phyloP scores from a whole-genome alignment of 1,284 basidiomycete species.

The Xerocomus amazonicus region DNA sequence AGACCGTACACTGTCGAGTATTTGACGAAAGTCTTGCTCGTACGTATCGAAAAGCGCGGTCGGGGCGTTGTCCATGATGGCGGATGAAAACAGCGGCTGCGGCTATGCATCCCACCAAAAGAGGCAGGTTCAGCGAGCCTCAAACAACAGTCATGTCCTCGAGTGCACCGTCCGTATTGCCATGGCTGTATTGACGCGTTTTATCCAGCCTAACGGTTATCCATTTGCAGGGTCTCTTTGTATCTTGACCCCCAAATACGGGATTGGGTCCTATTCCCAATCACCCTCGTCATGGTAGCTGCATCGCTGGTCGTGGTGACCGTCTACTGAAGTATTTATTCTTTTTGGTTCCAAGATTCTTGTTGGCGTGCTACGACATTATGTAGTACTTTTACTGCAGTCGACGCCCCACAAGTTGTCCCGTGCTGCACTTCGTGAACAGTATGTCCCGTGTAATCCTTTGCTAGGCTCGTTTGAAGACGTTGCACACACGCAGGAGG shows the following conservation, averaged over 20 bases:
- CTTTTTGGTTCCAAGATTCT: slow-evolving; percentile 61
- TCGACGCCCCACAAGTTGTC: slow-evolving; percentile 80
- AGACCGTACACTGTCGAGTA: slow-evolving; percentile 61
- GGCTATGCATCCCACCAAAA: slow-evolving; percentile 25
- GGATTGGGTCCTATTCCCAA: slow-evolving; percentile 94
- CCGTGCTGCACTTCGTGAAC: slow-evolving; percentile 83
- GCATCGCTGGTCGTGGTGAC: neutral
- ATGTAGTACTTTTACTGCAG: slow-evolving; percentile 86
- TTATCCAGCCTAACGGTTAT: slow-evolving; percentile 11
- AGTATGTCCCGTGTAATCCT: slow-evolving; percentile 55
- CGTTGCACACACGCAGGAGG: slow-evolving; percentile 50
- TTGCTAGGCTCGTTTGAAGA: slow-evolving; percentile 1
- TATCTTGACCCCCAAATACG: slow-evolving; percentile 93
- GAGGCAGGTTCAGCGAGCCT: slow-evolving; percentile 22
- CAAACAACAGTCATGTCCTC: slow-evolving; percentile 37
- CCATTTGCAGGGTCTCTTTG: slow-evolving; percentile 56
- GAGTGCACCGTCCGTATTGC: slow-evolving; percentile 37
- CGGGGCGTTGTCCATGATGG: slow-evolving; percentile 71
- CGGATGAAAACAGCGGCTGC: slow-evolving; percentile 17
- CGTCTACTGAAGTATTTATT: slow-evolving; percentile 1
- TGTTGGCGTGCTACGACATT: slow-evolving; percentile 92
- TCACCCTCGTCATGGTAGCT: slow-evolving; percentile 94
- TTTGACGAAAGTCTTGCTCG: slow-evolving; percentile 76
- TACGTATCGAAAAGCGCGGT: slow-evolving; percentile 79
- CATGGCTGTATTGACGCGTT: slow-evolving; percentile 7